These are phyloP conservation scores for Mycena galericulata DNA, from an alignment of 768 basidiomycete genomes.

Conservation along the genomic window DNA sequence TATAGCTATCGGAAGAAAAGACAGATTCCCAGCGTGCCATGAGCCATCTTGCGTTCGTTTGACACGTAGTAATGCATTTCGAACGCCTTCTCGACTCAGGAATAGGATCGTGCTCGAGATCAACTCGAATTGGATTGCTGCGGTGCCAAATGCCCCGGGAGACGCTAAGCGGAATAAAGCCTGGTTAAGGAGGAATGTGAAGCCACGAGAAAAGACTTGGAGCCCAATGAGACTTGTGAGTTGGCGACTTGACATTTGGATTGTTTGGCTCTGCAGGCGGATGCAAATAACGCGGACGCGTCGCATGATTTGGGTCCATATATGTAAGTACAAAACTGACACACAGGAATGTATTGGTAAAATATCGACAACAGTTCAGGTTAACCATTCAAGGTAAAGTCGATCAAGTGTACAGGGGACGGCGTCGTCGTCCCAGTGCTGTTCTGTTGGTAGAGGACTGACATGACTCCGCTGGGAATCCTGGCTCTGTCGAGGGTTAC, in stretches of 20 bases:
- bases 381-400: slow-evolving; percentile 53
- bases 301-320: too few relatives aligned
- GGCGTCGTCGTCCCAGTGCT: slow-evolving; percentile 57
- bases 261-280: background rate
- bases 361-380: too few relatives aligned
- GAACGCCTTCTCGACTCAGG: slow-evolving; percentile 91
- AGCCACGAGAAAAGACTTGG: slow-evolving; percentile 84
- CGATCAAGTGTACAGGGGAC: slow-evolving; percentile 54
- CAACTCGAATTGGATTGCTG: slow-evolving; percentile 94
- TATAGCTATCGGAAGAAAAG: slow-evolving; percentile 72
- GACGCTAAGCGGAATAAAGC: slow-evolving; percentile 85
- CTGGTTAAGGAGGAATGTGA: slow-evolving; percentile 94
- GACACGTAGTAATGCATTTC: slow-evolving; percentile 84
- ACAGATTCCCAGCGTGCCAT: slow-evolving; percentile 57
- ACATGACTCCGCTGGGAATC: slow-evolving; percentile 51
- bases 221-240: slow-evolving; percentile 81
- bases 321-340: background rate
- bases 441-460: slow-evolving; percentile 56
- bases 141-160: slow-evolving; percentile 89
- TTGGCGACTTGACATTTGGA: slow-evolving; percentile 24
- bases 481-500: slow-evolving; percentile 58
- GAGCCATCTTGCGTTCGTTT: slow-evolving; percentile 36
- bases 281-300: slow-evolving; percentile 39
- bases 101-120: slow-evolving; percentile 92
- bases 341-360: too few relatives aligned